Evolutionary conservation across 371 early-diverging fungal species (phyloP).

Genomic region (Phascolomyces articulosus): DNA sequence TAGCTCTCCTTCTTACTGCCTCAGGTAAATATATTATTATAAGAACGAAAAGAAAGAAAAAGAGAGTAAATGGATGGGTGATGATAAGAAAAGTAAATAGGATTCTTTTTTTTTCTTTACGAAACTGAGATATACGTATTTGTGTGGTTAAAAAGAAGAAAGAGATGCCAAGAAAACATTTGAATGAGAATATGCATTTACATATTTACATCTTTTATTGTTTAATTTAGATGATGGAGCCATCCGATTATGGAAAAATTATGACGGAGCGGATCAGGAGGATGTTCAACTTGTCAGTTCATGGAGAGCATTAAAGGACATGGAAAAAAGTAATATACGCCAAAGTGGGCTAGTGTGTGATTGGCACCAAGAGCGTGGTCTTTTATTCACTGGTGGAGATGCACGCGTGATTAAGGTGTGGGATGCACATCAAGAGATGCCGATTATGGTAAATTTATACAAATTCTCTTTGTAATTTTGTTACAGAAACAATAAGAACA

Average conservation of each 20-base stretch:
- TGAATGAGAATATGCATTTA: background rate
- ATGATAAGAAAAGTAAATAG: too few species aligned
- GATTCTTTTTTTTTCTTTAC: too few species aligned
- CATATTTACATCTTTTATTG: background rate
- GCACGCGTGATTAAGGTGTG: slow-evolving; percentile 75
- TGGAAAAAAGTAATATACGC: slow-evolving; percentile 57
- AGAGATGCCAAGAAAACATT: too few species aligned
- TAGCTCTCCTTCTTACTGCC: slow-evolving; percentile 79
- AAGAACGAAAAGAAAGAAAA: too few species aligned
- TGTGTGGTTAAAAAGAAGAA: too few species aligned
- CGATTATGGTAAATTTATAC: slow-evolving; percentile 57
- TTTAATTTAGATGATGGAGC: slow-evolving; percentile 71
- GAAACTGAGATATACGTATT: too few species aligned
- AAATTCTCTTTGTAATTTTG: background rate
- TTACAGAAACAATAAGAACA: background rate
- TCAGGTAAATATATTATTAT: slow-evolving; percentile 54
- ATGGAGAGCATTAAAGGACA: slow-evolving; percentile 79
- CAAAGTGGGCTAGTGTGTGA: slow-evolving; percentile 72
- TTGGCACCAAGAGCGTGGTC: slow-evolving; percentile 81
- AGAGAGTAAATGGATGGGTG: too few species aligned
- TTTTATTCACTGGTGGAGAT: slow-evolving; percentile 77
- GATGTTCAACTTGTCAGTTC: slow-evolving; percentile 71
- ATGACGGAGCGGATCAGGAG: slow-evolving; percentile 60
- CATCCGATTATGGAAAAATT: slow-evolving; percentile 76
- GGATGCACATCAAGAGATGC: slow-evolving; percentile 83